A percentile compares a stretch with the other conserved stretches of the same genome.
Conservation (phyloP, 257 asterid genomes). For the Fraxinus cuspidata region DNA sequence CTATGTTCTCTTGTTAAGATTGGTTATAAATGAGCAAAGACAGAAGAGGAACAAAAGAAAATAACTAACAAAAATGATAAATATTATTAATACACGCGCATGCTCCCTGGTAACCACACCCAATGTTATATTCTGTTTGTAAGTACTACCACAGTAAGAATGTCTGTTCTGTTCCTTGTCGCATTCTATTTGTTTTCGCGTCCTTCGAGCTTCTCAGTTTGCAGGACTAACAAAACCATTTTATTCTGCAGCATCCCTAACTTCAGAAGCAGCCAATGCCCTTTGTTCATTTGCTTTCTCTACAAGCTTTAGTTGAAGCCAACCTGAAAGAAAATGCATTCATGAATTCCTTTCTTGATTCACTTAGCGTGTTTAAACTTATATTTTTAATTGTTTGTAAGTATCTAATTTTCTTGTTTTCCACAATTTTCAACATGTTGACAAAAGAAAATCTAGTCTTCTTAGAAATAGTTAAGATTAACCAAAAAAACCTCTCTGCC, state of each 20-base stretch:
- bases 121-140: background rate
- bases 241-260: constrained; percentile 34
- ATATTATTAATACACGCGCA: background rate
- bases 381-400: background rate
- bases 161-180: background rate
- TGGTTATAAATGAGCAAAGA: background rate
- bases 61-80: background rate
- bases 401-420: background rate
- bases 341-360: constrained; percentile 26
- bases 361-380: constrained; percentile 4
- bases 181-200: constrained; percentile 48
- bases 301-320: constrained; percentile 87
- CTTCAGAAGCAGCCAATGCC: constrained; percentile 32
- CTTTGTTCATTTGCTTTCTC: constrained; percentile 84
- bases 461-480: background rate
- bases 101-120: background rate
- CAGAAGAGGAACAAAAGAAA: background rate
- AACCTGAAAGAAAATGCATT: constrained; percentile 52
- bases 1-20: background rate
- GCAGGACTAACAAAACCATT: constrained; percentile 66
- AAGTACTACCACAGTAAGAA: background rate
- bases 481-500: background rate
- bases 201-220: constrained; percentile 64
- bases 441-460: constrained; percentile 8
- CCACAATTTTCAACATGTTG: background rate